A percentile compares a stretch with the other conserved stretches of the same genome.
These are phyloP conservation scores for Tephrocybe sp. DNA, from an alignment of 768 basidiomycete genomes.

Conservation along the genomic window DNA sequence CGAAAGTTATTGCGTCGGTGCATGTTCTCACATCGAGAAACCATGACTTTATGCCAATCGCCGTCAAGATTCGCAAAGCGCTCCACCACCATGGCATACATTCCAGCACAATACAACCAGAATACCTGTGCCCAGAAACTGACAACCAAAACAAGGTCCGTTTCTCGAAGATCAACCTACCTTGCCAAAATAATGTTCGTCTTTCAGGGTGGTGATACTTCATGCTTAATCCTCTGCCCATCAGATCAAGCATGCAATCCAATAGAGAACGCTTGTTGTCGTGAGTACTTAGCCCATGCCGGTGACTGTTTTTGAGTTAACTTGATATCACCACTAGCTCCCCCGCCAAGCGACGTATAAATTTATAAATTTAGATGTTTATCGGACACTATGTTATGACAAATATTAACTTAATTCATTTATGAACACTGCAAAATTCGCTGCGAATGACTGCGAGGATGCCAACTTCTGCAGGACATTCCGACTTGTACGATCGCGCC, in stretches of 20 bases:
- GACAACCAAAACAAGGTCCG: constrained; percentile 50
- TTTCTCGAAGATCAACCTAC: background rate
- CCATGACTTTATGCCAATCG: constrained; percentile 90
- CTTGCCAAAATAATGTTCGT: constrained; percentile 4
- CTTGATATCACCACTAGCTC: constrained; percentile 32
- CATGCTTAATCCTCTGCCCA: constrained; percentile 73
- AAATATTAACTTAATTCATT: constrained; percentile 28
- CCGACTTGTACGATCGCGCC: constrained; percentile 47
- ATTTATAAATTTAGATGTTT: constrained; percentile 7
- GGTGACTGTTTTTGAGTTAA: constrained; percentile 1
- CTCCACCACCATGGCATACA: constrained; percentile 94
- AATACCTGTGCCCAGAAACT: constrained; percentile 49
- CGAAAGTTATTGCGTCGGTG: constrained; percentile 92
- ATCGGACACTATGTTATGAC: constrained; percentile 10
- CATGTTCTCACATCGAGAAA: constrained; percentile 84
- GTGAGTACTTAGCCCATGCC: constrained; percentile 42
- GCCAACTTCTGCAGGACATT: constrained; percentile 58
- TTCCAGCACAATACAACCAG: constrained; percentile 92
- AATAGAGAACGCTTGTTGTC: constrained; percentile 73
- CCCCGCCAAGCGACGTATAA: constrained; percentile 40
- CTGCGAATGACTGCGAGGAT: constrained; percentile 60
- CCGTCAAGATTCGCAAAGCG: constrained; percentile 75
- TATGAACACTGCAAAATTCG: constrained; percentile 73
- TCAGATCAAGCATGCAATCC: constrained; percentile 66
- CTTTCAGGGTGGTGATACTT: constrained; percentile 43